Conservation (phyloP, 371 early-diverging fungal species). For the Dentiscutata heterogama region DNA sequence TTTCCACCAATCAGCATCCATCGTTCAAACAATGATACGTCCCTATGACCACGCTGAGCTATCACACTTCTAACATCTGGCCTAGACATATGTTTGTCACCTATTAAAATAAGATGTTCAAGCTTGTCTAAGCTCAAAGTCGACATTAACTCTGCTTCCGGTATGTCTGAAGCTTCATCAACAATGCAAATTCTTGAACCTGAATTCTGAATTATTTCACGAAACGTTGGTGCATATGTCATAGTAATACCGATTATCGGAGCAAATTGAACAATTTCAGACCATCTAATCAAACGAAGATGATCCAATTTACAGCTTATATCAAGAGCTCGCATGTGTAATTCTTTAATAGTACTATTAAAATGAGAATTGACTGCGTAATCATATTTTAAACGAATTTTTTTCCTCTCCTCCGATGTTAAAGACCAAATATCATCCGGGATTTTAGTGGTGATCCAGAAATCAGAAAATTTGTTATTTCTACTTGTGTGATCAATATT, state of each 20-base stretch:
- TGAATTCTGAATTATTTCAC: background rate
- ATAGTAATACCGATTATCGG: slow-evolving; percentile 37
- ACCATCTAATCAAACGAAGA: background rate
- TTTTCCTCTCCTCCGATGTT: too few species aligned
- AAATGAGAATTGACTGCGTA: too few species aligned
- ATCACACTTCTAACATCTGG: background rate
- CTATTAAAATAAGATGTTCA: slow-evolving; percentile 27
- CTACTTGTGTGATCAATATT: too few species aligned
- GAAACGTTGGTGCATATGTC: slow-evolving; percentile 7
- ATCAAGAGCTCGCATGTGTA: too few species aligned
- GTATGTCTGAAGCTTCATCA: slow-evolving; percentile 41
- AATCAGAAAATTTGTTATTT: too few species aligned
- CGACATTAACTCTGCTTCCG: slow-evolving; percentile 19
- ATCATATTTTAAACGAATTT: too few species aligned
- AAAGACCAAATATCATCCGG: too few species aligned
- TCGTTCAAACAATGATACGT: slow-evolving; percentile 28
- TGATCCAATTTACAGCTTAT: background rate
- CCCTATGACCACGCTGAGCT: background rate
- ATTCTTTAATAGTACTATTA: too few species aligned
- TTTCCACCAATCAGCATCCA: background rate
- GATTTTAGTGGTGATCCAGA: too few species aligned
- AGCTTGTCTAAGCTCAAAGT: background rate
- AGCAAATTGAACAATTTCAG: background rate
- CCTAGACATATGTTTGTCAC: background rate
- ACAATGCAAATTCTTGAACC: slow-evolving; percentile 23